Base-by-base conservation (phyloP, 805 yeast genomes). In the Schwanniomyces yamadae region DNA sequence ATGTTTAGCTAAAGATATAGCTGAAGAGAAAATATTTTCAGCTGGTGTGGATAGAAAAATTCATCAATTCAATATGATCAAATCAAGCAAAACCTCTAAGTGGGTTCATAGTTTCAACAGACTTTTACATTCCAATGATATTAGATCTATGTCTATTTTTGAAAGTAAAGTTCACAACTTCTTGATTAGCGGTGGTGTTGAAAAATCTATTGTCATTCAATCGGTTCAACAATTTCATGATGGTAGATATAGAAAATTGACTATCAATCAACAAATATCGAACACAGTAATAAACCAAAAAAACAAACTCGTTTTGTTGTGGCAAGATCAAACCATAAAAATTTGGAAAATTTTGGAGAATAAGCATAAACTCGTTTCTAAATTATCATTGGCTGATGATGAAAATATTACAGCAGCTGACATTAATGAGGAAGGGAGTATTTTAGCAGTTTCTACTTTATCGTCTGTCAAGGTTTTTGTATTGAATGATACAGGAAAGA, bases 21-120 rank as follows among this genome's bases (percentile, higher is more conserved):
- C 64, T 2, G 85, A 84, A 47, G 77, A 78, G 21, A 71, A 74
- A 26, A 68, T 93, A 1, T 91, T 87, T 59, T 76, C 91, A 26
- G 95, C 93, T 4, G 97, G 99, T 50, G 89, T 93, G 31, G 99
- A 93, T 58, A 75, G 97, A 50, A 89, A 89, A 54, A 87, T 93
- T 32, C 84, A 78, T 54, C 84, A 81, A 51, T 86, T 83, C 59
- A 69, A 72, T 41, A 60, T 73, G 34, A 68, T 82, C 3, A 55
- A 52, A 30, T 42, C 45, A 12, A 39, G 50, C 13, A 55, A 56
- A 23, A 40, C 42, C 5, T 43, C 63, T 26, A 79, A 80, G 53
- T 91, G 98, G 98, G 76, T 84, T 12, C 82, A 78, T 49, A 73
- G 80, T 44, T 75, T 80, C 36, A 86, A 81, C 58, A 74, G 96